A percentile compares a stretch with the other conserved stretches of the same genome.
Evolutionary conservation across 2,329 filamentous ascomycete species (phyloP).

Genomic region (Apiospora saccharicola): DNA sequence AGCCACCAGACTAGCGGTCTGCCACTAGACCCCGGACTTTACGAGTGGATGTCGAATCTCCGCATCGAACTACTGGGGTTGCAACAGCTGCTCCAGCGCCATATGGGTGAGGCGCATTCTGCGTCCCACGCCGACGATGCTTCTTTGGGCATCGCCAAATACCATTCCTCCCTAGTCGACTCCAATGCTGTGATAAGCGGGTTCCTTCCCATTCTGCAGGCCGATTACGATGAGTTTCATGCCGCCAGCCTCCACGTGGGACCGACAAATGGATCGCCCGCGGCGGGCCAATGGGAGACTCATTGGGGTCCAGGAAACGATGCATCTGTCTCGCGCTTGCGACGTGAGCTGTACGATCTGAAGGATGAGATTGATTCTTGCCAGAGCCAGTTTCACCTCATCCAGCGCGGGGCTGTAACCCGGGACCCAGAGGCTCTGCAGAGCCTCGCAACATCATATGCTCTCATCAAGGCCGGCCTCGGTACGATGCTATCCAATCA

Average conservation of each 20-base stretch:
- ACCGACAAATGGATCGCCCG: neutral
- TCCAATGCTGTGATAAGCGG: slow-evolving; percentile 32
- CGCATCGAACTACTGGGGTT: slow-evolving; percentile 31
- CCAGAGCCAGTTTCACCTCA: slow-evolving; percentile 29
- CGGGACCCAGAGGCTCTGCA: neutral
- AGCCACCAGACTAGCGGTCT: slow-evolving; percentile 24
- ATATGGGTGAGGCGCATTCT: neutral
- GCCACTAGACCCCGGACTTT: slow-evolving; percentile 35
- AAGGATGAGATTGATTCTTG: slow-evolving; percentile 36
- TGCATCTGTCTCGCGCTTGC: slow-evolving; percentile 29
- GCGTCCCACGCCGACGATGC: neutral
- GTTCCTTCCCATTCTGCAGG: slow-evolving; percentile 33
- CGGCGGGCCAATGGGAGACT: neutral
- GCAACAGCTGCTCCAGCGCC: slow-evolving; percentile 26
- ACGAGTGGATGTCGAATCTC: slow-evolving; percentile 34
- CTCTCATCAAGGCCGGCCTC: slow-evolving; percentile 31
- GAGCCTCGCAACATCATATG: slow-evolving; percentile 26
- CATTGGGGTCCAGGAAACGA: slow-evolving; percentile 1
- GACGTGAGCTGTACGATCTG: slow-evolving; percentile 35
- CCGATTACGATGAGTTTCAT: slow-evolving; percentile 36
- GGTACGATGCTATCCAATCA: slow-evolving; percentile 35
- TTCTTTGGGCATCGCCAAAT: slow-evolving; percentile 14
- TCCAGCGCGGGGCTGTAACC: slow-evolving; percentile 22
- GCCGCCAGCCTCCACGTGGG: slow-evolving; percentile 24
- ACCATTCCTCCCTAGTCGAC: slow-evolving; percentile 24